These are phyloP conservation scores for Gracilaria gracilis DNA, from an alignment of 23 red algal species.

Conservation along the genomic window DNA sequence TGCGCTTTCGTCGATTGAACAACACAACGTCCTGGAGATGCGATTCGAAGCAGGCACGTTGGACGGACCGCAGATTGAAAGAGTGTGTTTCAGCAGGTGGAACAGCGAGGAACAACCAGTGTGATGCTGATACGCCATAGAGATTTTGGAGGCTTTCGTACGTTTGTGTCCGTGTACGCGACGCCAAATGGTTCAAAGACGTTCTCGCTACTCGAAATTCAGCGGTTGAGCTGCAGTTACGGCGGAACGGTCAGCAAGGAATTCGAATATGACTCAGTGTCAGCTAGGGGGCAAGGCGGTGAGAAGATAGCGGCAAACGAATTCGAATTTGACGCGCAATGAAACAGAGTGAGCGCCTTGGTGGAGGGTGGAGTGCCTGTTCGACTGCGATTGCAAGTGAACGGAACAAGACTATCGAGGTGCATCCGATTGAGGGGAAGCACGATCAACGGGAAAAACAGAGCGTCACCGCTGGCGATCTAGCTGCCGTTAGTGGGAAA, in stretches of 20 bases:
- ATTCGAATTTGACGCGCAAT: not conserved
- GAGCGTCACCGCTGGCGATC: not conserved
- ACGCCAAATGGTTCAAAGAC: not conserved
- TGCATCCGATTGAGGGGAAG: slow-evolving; percentile 2
- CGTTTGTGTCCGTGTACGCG: not conserved
- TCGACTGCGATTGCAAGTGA: not conserved
- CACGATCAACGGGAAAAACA: not conserved
- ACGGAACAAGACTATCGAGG: not conserved
- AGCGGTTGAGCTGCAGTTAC: not conserved
- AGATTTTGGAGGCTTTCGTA: not conserved
- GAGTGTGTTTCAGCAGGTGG: not conserved
- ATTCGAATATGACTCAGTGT: no score
- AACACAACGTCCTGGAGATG: slow-evolving; percentile 19
- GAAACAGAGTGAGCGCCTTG: not conserved
- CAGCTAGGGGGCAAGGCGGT: no score
- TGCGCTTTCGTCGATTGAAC: slow-evolving; percentile 22
- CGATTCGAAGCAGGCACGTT: not conserved
- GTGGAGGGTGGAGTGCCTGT: not conserved
- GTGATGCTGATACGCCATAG: not conserved
- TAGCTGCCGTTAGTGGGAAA: not conserved
- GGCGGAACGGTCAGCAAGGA: not conserved
- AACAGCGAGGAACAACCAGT: not conserved
- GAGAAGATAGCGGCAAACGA: not conserved
- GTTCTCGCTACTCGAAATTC: not conserved
- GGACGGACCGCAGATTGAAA: not conserved